phyloP scores from a whole-genome alignment of 352 stramenopile species.

The Phytophthora pinifolia region DNA sequence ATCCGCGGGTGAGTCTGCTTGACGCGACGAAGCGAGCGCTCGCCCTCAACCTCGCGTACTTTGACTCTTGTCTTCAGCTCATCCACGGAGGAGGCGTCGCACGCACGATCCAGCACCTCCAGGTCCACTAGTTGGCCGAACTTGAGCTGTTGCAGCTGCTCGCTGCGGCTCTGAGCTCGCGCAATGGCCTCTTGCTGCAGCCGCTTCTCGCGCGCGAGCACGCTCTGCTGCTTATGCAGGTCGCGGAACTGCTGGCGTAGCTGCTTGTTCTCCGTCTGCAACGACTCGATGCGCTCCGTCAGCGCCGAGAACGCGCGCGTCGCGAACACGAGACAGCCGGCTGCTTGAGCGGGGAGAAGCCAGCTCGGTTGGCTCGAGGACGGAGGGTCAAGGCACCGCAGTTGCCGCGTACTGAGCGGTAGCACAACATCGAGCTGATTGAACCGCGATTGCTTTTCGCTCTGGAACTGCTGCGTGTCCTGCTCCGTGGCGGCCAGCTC shows the following conservation, averaged over 20 bases:
- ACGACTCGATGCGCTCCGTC: conserved; percentile 69
- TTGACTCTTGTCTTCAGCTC: conserved; percentile 76
- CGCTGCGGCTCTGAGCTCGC: conserved; percentile 59
- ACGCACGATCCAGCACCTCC: conserved; percentile 87
- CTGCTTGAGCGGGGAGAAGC: conserved; percentile 54
- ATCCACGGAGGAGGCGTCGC: conserved; percentile 64
- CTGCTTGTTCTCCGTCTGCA: conserved; percentile 83
- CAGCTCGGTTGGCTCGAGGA: conserved; percentile 31
- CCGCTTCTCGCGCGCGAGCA: conserved; percentile 81
- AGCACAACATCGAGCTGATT: conserved; percentile 88
- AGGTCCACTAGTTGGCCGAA: conserved; percentile 85
- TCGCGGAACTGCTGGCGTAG: conserved; percentile 89
- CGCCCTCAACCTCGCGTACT: conserved; percentile 71
- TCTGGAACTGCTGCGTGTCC: conserved; percentile 92
- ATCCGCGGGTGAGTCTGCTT: conserved; percentile 63
- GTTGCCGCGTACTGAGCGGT: conserved; percentile 69
- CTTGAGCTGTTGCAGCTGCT: conserved; percentile 84
- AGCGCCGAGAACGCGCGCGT: conserved; percentile 60
- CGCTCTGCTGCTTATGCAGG: conserved; percentile 85
- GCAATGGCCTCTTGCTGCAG: conserved; percentile 70
- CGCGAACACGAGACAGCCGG: conserved; percentile 73
- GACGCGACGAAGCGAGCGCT: conserved; percentile 42
- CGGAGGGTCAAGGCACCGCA: conserved; percentile 58
- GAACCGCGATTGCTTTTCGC: conserved; percentile 93
- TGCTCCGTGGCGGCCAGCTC: conserved; percentile 84